These are phyloP conservation scores for Atkinsonella texensis DNA, from an alignment of 2,329 filamentous ascomycete genomes.

Conservation along the genomic window DNA sequence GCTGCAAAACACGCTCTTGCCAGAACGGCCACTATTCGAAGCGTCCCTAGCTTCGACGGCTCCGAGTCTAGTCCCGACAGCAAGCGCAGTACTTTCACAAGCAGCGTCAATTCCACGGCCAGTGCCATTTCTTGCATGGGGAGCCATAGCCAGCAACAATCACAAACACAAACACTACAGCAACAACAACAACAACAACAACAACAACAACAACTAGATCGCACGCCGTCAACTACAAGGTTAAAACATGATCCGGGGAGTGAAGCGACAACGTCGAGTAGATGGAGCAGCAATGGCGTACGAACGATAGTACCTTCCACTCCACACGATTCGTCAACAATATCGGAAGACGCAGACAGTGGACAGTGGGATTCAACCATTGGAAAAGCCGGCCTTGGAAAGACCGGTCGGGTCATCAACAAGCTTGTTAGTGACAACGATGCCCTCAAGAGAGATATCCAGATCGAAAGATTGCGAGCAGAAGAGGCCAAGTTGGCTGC, in stretches of 20 bases:
- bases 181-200: conserved; percentile 5
- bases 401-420: conserved; percentile 70
- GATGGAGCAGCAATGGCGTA: conserved; percentile 20
- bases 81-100: conserved; percentile 41
- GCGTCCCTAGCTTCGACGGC: conserved; percentile 43
- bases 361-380: conserved; percentile 53
- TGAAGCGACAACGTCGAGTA: conserved; percentile 15
- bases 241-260: conserved; percentile 21
- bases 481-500: conserved; percentile 62
- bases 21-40: conserved; percentile 39
- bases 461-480: conserved; percentile 50
- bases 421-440: conserved; percentile 72
- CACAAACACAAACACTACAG: background rate
- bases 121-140: conserved; percentile 33
- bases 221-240: conserved; percentile 22
- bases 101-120: conserved; percentile 41
- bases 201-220: conserved; percentile 13
- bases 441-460: conserved; percentile 59
- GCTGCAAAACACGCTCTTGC: conserved; percentile 21
- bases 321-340: conserved; percentile 14
- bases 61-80: conserved; percentile 33
- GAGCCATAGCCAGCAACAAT: conserved; percentile 14
- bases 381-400: conserved; percentile 58
- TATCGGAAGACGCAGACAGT: conserved; percentile 23
- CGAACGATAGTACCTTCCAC: conserved; percentile 19